These are phyloP conservation scores for Teunomyces panamensis DNA, from an alignment of 805 yeast genomes.

Conservation along the genomic window DNA sequence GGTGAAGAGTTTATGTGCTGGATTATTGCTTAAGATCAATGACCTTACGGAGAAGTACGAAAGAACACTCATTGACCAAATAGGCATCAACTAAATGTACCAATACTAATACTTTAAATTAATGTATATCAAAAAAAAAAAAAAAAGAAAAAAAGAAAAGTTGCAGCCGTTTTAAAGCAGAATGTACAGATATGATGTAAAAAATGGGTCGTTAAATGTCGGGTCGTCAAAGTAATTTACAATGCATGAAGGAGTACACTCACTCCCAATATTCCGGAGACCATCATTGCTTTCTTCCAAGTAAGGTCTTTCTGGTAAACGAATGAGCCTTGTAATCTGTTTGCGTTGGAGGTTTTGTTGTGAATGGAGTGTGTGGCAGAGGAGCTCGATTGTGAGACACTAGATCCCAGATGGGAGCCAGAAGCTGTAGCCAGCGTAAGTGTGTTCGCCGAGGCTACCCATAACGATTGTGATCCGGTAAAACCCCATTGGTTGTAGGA, in stretches of 20 bases:
- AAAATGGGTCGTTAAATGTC: too few relatives aligned
- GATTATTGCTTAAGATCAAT: constrained; percentile 30
- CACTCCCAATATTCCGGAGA: constrained; percentile 15
- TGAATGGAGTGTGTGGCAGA: constrained; percentile 12
- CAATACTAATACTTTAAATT: too few relatives aligned
- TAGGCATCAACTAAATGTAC: constrained; percentile 4
- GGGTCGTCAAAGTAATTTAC: not conserved
- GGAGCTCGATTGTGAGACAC: constrained; percentile 7
- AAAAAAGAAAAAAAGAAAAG: too few relatives aligned
- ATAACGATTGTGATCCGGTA: constrained; percentile 36
- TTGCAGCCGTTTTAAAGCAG: not conserved
- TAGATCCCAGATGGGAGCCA: constrained; percentile 1
- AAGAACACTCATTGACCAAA: constrained; percentile 27
- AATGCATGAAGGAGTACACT: constrained; percentile 12
- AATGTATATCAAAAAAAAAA: too few relatives aligned
- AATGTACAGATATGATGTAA: not conserved
- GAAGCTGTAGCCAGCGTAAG: constrained; percentile 1
- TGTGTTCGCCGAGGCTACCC: constrained; percentile 22
- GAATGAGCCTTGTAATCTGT: constrained; percentile 9
- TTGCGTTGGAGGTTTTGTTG: constrained; percentile 19
- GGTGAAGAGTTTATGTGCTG: constrained; percentile 39
- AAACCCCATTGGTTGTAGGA: constrained; percentile 43
- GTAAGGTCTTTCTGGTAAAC: constrained; percentile 13
- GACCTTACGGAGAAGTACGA: constrained; percentile 24
- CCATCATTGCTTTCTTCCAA: constrained; percentile 14